phyloP scores from a whole-genome alignment of 2,329 filamentous ascomycete species.

The Claviceps arundinis region DNA sequence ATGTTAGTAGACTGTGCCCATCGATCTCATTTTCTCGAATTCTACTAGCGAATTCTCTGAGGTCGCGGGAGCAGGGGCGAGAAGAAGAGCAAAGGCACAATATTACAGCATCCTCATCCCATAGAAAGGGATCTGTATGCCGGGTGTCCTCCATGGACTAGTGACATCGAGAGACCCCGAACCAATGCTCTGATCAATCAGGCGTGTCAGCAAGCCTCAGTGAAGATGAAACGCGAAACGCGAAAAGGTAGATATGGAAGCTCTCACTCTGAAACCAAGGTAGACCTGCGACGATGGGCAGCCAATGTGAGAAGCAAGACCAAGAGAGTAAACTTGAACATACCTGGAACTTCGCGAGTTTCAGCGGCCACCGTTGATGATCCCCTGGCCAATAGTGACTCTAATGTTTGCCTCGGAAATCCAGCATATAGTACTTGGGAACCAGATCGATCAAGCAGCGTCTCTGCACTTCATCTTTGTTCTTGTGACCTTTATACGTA shows the following conservation, averaged over 20 bases:
- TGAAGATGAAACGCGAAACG: not conserved
- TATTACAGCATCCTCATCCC: constrained; percentile 56
- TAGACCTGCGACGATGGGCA: too few species aligned
- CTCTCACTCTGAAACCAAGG: not conserved
- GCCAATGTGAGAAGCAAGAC: not conserved
- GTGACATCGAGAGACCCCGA: not conserved
- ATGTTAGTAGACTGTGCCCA: constrained; percentile 49
- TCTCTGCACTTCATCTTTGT: not conserved
- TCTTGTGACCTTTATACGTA: not conserved
- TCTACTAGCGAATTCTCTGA: constrained; percentile 34
- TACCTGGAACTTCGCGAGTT: not conserved
- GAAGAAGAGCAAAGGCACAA: constrained; percentile 46
- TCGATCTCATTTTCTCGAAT: constrained; percentile 52
- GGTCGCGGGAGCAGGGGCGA: constrained; percentile 37
- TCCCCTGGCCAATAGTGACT: not conserved
- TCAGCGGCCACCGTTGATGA: not conserved
- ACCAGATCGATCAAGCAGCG: not conserved
- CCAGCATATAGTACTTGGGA: not conserved
- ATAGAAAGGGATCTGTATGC: constrained; percentile 55
- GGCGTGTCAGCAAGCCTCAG: not conserved
- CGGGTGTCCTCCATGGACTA: constrained; percentile 14
- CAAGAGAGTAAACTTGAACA: not conserved
- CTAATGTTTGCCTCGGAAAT: not conserved
- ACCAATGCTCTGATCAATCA: not conserved
- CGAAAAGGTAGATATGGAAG: not conserved